phyloP scores from a whole-genome alignment of 208 protist species.

The Leishmania arabica region DNA sequence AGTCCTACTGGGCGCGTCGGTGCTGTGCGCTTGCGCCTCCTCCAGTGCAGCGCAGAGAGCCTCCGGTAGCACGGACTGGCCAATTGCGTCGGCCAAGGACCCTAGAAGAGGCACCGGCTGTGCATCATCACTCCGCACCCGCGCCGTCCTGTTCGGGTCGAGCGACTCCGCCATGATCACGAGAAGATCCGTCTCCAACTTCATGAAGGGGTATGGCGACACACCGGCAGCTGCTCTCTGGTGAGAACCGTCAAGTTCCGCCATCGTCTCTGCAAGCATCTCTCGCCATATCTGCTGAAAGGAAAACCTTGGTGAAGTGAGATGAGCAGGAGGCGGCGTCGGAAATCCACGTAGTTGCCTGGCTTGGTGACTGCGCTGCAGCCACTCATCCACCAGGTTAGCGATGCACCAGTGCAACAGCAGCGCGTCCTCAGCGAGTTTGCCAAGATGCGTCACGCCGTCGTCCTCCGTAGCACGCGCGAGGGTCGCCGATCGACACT shows the following conservation, averaged over 20 bases:
- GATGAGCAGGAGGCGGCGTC: background rate
- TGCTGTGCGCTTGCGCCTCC: background rate
- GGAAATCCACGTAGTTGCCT: background rate
- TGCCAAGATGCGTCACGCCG: background rate
- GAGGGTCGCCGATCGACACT: background rate
- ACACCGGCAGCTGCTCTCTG: background rate
- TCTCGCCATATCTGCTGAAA: background rate
- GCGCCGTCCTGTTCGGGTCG: background rate
- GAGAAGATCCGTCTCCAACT: background rate
- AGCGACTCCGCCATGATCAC: background rate
- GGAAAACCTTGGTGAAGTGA: background rate
- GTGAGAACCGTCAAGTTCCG: background rate
- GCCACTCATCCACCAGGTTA: background rate
- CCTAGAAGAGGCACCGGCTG: no score
- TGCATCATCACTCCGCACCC: background rate
- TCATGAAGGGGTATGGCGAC: background rate
- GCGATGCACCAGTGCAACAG: background rate
- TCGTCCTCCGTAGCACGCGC: background rate
- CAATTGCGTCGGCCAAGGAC: constrained; percentile 1
- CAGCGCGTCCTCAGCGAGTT: background rate
- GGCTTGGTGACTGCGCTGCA: background rate
- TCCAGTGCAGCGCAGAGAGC: background rate
- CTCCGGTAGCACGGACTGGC: constrained; percentile 4
- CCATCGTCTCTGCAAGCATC: background rate
- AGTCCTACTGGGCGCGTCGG: background rate